phyloP scores from a whole-genome alignment of 2,329 filamentous ascomycete genomes.

The Sphaerulina populicola region DNA sequence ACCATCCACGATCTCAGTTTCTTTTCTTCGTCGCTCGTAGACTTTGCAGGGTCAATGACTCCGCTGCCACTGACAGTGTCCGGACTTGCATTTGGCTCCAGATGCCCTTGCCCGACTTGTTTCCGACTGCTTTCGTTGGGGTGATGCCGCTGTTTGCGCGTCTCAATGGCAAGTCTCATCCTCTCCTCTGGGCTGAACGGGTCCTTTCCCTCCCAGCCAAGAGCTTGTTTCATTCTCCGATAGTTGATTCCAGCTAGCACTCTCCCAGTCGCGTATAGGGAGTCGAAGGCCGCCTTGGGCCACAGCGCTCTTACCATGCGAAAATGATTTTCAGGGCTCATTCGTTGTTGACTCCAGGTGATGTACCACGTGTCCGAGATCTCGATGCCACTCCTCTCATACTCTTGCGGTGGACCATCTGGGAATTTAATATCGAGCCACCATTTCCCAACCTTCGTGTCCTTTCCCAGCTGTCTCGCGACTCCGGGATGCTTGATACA shows the following conservation, averaged over 20 bases:
- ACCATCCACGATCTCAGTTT: slow-evolving; percentile 23
- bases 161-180: slow-evolving; percentile 25
- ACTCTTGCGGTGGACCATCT: slow-evolving; percentile 43
- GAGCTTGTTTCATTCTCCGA: slow-evolving; percentile 31
- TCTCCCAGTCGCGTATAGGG: slow-evolving; percentile 31
- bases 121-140: slow-evolving; percentile 15
- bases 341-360: slow-evolving; percentile 36
- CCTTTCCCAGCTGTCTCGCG: slow-evolving; percentile 32
- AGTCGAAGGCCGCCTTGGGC: slow-evolving; percentile 33
- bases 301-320: slow-evolving; percentile 34
- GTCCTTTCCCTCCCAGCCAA: slow-evolving; percentile 32
- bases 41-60: background rate
- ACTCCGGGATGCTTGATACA: slow-evolving; percentile 29
- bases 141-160: slow-evolving; percentile 26
- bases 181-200: slow-evolving; percentile 29
- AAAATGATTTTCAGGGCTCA: slow-evolving; percentile 36
- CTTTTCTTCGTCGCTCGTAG: slow-evolving; percentile 11
- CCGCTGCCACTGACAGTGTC: slow-evolving; percentile 8
- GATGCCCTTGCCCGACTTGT: slow-evolving; percentile 19
- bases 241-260: slow-evolving; percentile 33
- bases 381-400: slow-evolving; percentile 41
- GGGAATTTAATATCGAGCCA: slow-evolving; percentile 46
- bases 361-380: slow-evolving; percentile 35
- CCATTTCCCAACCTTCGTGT: slow-evolving; percentile 35
- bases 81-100: slow-evolving; percentile 17